Evolutionary conservation across 2,329 filamentous ascomycete species (phyloP).

Genomic region (Penicillium italicum): DNA sequence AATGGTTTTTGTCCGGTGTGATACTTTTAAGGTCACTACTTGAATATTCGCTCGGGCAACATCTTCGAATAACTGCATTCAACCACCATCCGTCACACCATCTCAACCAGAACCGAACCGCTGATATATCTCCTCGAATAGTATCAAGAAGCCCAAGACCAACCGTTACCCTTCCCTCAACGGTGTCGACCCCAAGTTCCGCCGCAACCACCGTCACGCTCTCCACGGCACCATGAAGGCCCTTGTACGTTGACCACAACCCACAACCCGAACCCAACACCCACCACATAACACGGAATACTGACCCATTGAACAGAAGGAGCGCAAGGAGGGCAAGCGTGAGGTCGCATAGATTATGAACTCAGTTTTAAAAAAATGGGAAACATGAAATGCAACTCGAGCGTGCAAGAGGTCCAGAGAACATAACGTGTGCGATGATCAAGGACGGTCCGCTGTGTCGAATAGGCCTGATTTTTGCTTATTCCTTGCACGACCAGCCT

Average conservation of each 20-base stretch:
- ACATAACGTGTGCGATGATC: conserved; percentile 35
- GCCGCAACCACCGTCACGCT: conserved; percentile 99
- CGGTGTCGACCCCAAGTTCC: conserved; percentile 99
- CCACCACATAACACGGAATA: conserved; percentile 1
- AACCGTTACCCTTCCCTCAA: conserved; percentile 98
- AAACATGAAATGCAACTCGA: conserved; percentile 28
- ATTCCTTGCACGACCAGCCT: conserved; percentile 23
- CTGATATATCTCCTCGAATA: conserved; percentile 44
- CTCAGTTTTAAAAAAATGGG: conserved; percentile 29
- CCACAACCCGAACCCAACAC: neutral
- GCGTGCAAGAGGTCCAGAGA: conserved; percentile 34
- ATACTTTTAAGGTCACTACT: conserved; percentile 1
- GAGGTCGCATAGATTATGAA: conserved; percentile 66
- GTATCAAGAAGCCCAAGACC: conserved; percentile 99
- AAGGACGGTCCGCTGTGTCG: conserved; percentile 27
- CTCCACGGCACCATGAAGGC: conserved; percentile 98
- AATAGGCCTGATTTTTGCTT: conserved; percentile 29
- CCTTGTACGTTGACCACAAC: conserved; percentile 64
- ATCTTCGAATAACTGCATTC: conserved; percentile 1
- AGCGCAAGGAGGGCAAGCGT: conserved; percentile 93
- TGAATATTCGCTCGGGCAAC: conserved; percentile 1
- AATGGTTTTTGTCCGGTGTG: neutral
- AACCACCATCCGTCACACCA: neutral
- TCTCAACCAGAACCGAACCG: conserved; percentile 6
- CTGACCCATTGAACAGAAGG: conserved; percentile 67